A percentile compares a stretch with the other conserved stretches of the same genome.
These are phyloP conservation scores for Helichrysum umbraculigerum DNA, from an alignment of 129 eudicot genomes.

Conservation along the genomic window DNA sequence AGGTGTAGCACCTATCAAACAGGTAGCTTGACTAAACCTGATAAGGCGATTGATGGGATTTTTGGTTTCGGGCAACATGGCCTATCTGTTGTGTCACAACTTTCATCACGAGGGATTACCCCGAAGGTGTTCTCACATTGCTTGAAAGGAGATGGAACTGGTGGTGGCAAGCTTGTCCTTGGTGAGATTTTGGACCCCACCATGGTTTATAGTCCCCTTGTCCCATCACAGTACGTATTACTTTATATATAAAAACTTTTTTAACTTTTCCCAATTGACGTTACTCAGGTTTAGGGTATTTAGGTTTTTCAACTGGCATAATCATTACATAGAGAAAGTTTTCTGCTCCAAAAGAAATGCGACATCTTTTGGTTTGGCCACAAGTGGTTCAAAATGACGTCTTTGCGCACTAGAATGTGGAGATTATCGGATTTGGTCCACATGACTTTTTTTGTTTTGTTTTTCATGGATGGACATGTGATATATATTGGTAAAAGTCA, in stretches of 20 bases:
- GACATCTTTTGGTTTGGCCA: background rate
- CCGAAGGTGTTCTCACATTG: slow-evolving; percentile 95
- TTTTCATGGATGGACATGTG: background rate
- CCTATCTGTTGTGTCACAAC: slow-evolving; percentile 81
- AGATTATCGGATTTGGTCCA: background rate
- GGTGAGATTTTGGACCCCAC: slow-evolving; percentile 93
- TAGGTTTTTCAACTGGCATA: slow-evolving; percentile 8
- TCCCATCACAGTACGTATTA: slow-evolving; percentile 91
- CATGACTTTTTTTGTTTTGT: no score
- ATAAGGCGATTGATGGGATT: slow-evolving; percentile 91
- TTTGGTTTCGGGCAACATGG: slow-evolving; percentile 89
- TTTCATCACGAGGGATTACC: slow-evolving; percentile 85
- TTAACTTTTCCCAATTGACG: background rate
- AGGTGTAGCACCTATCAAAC: slow-evolving; percentile 94
- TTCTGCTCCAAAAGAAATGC: background rate
- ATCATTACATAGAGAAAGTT: slow-evolving; percentile 2
- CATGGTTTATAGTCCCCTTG: slow-evolving; percentile 96
- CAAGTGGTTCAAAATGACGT: background rate
- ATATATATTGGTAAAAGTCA: background rate
- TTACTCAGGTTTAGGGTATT: background rate
- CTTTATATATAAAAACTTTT: slow-evolving; percentile 13
- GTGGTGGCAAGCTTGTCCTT: slow-evolving; percentile 97
- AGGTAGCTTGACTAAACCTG: slow-evolving; percentile 84
- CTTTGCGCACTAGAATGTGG: background rate
- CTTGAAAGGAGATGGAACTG: slow-evolving; percentile 87